Evolutionary conservation across 192 early-diverging fungal species (phyloP).

Genomic region (Rhizoclosmatium globosum): DNA sequence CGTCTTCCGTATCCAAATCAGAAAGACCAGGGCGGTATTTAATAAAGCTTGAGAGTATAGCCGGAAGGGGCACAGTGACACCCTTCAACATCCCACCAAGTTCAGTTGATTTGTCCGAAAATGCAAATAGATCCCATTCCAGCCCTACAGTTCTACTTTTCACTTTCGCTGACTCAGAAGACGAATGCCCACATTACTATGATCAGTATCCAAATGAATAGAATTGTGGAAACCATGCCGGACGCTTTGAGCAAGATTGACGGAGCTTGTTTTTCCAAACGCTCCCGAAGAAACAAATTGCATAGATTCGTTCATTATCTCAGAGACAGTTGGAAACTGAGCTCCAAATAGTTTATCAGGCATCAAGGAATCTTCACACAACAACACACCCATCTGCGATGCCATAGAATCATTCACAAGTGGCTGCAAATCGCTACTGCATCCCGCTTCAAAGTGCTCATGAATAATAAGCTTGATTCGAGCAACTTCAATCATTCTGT

Average conservation of each 20-base stretch:
- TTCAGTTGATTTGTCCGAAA: not conserved
- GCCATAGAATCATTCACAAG: not conserved
- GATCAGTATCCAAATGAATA: not conserved
- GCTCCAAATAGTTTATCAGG: not conserved
- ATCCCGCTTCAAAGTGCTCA: conserved; percentile 6
- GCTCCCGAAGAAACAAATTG: too few relatives aligned
- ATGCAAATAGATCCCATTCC: conserved; percentile 11
- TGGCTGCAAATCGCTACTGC: not conserved
- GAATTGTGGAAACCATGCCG: not conserved
- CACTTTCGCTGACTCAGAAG: not conserved
- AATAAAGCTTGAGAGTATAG: conserved; percentile 6
- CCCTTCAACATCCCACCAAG: not conserved
- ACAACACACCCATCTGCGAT: conserved; percentile 24
- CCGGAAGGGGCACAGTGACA: not conserved
- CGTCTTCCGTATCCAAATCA: conserved; percentile 23
- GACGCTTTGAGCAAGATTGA: not conserved
- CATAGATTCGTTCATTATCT: too few relatives aligned
- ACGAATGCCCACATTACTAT: not conserved
- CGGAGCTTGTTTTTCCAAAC: not conserved
- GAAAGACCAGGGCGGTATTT: conserved; percentile 11
- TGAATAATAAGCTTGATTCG: conserved; percentile 1
- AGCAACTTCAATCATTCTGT: not conserved
- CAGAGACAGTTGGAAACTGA: too few relatives aligned
- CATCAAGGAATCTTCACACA: not conserved
- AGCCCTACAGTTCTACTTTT: not conserved